phyloP scores from a whole-genome alignment of 768 basidiomycete species.

The Tricholoma bakamatsutake region DNA sequence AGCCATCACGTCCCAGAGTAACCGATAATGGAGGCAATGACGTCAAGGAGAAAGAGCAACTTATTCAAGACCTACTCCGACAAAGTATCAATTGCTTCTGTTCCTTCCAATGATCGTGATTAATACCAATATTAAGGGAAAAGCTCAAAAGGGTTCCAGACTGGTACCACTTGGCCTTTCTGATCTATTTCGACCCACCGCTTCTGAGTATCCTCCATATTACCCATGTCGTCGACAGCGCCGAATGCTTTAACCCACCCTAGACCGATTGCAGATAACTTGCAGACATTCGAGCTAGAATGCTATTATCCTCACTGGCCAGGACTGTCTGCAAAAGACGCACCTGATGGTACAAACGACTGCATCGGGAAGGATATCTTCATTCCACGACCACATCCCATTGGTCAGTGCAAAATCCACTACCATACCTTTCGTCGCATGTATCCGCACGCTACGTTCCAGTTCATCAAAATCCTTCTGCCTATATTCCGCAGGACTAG shows the following conservation, averaged over 20 bases:
- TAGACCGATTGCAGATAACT: constrained; percentile 50
- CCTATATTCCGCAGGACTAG: constrained; percentile 47
- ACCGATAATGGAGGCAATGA: no score
- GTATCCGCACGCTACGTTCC: constrained; percentile 32
- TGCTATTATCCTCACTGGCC: constrained; percentile 4
- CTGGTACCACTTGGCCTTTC: constrained; percentile 46
- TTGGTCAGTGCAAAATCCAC: constrained; percentile 64
- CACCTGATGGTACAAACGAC: constrained; percentile 57
- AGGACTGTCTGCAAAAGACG: constrained; percentile 9
- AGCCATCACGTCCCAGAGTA: no score
- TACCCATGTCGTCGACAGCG: constrained; percentile 38
- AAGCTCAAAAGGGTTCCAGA: constrained; percentile 55
- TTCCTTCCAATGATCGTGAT: background rate
- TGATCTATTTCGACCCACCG: constrained; percentile 67
- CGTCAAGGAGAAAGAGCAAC: no score
- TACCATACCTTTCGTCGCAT: constrained; percentile 57
- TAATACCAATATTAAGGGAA: constrained; percentile 24
- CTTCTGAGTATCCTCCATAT: constrained; percentile 37
- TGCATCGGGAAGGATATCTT: constrained; percentile 43
- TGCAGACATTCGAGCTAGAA: constrained; percentile 56
- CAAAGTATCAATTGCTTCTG: background rate
- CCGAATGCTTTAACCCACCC: constrained; percentile 66
- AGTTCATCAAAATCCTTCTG: constrained; percentile 45
- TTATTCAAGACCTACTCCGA: background rate
- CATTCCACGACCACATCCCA: constrained; percentile 50